Base-by-base conservation (phyloP, 768 basidiomycete species). In the Gloeopeniophorella convolvens region DNA sequence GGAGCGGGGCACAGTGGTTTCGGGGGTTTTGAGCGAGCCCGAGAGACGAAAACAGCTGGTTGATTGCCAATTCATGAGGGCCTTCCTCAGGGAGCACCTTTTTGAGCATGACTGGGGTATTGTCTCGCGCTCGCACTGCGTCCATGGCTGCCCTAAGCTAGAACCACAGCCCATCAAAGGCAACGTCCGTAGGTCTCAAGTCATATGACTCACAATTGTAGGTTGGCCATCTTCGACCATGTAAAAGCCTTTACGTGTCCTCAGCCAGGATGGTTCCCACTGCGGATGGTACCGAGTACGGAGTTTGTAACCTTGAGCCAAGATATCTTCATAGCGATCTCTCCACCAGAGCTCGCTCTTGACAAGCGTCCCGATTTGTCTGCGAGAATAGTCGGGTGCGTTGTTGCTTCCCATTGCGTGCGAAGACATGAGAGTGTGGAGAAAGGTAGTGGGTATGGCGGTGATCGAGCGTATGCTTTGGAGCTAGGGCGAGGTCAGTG, bases 41-140 rank as follows among this genome's bases (percentile, higher is more conserved):
- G 0, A 4, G 16, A 1, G 46, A 32, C 7, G 10, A 65, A 45
- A 60, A 61, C 11, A 58, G 62, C 60, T 52, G 37, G 0, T 46
- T 55, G 28, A 74, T 68, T 1, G 63, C 54, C 10, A 63, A 44
- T 31, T 75, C 72, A 0, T 61, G 12, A 0, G 47, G 31, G 6
- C 31, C 39, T 18, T 39, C 31, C 3, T 33, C 34, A 1, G 10
- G 24, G 4, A 36, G 10, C 1, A 67, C 24, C 15, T 51, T 27
- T 45, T 73, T 73, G 24, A 75, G 48, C 1, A 43, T 26, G 12
- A 73, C 66, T 8, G 26, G 59, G 1, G 43, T 28, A 4, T 62
- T 63, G 47, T 73, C 68, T 7, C 32, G 45, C 7, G 55, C 5
- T 1, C 69, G 63, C 1, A 55, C 57, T 0, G 60, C 71, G 51